Evolutionary conservation across 192 early-diverging fungal genomes (phyloP).

Genomic region (Lunasporangiospora selenospora): DNA sequence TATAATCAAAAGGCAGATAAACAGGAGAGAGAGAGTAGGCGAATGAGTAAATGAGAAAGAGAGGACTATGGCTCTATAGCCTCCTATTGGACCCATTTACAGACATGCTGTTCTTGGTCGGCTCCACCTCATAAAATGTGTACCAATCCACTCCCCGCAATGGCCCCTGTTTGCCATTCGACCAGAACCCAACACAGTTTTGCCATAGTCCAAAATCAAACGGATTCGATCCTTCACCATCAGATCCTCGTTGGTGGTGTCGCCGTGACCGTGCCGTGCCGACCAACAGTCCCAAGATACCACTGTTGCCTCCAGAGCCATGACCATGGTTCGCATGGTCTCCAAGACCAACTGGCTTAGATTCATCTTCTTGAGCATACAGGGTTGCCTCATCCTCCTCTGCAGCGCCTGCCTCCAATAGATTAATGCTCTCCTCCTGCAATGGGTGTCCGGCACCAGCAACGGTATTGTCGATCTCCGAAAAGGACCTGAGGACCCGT

Average conservation of each 20-base stretch:
- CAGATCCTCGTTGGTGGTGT: slow-evolving; percentile 28
- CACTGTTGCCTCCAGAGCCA: slow-evolving; percentile 20
- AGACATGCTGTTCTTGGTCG: no score
- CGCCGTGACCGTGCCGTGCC: slow-evolving; percentile 49
- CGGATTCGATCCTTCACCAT: slow-evolving; percentile 58
- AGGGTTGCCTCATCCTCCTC: slow-evolving; percentile 38
- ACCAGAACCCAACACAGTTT: slow-evolving; percentile 91
- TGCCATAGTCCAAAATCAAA: slow-evolving; percentile 81
- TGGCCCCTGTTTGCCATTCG: slow-evolving; percentile 59
- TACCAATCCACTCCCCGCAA: slow-evolving; percentile 70
- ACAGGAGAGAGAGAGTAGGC: no score
- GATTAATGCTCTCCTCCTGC: slow-evolving; percentile 39
- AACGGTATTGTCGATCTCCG: slow-evolving; percentile 48
- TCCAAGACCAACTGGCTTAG: slow-evolving; percentile 41
- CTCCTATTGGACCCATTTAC: no score
- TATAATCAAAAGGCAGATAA: no score
- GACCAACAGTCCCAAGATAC: slow-evolving; percentile 45
- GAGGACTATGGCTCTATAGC: no score
- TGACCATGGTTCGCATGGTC: slow-evolving; percentile 37
- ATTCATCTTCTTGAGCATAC: slow-evolving; percentile 19
- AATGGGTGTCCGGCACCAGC: slow-evolving; percentile 40
- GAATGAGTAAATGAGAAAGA: no score
- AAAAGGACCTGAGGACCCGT: slow-evolving; percentile 59
- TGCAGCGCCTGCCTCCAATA: slow-evolving; percentile 30
- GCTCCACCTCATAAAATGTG: slow-evolving; percentile 53